A percentile compares a stretch with the other conserved stretches of the same genome.
Evolutionary conservation across 2,329 filamentous ascomycete species (phyloP).

Genomic region (Neocatenulostroma microsporum): DNA sequence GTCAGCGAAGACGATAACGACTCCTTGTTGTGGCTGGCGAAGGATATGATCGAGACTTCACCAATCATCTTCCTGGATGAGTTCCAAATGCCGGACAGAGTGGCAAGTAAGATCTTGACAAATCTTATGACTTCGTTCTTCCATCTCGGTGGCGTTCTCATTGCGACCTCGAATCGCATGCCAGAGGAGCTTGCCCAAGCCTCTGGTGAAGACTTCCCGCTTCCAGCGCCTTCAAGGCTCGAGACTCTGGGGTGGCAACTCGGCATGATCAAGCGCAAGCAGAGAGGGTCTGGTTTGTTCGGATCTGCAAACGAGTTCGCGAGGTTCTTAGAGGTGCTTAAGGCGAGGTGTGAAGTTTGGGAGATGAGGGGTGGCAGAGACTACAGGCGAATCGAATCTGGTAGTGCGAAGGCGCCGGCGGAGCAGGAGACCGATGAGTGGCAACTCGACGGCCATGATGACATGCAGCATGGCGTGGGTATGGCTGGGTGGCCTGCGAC

Average conservation of each 20-base stretch:
- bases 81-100: slow-evolving; percentile 73
- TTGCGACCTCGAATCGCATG: slow-evolving; percentile 77
- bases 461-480: slow-evolving; percentile 16
- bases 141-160: slow-evolving; percentile 69
- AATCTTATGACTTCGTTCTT: slow-evolving; percentile 74
- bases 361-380: slow-evolving; percentile 71
- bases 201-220: slow-evolving; percentile 59
- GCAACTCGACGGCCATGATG: slow-evolving; percentile 20
- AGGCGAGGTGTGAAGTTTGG: slow-evolving; percentile 73
- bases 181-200: slow-evolving; percentile 73
- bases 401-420: slow-evolving; percentile 15
- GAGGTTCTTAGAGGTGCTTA: slow-evolving; percentile 65
- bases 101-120: slow-evolving; percentile 69
- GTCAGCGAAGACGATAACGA: slow-evolving; percentile 47
- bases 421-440: slow-evolving; percentile 13
- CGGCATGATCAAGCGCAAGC: slow-evolving; percentile 23
- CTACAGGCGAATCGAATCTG: slow-evolving; percentile 53
- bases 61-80: slow-evolving; percentile 76
- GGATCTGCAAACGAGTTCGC: slow-evolving; percentile 64
- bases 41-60: slow-evolving; percentile 65
- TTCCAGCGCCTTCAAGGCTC: slow-evolving; percentile 46
- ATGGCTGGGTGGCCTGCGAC: slow-evolving; percentile 14
- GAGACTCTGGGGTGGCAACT: slow-evolving; percentile 36
- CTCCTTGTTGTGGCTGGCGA: slow-evolving; percentile 64
- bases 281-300: slow-evolving; percentile 45